phyloP scores from a whole-genome alignment of 306 rosid species.

The Trichosanthes cucumerina region DNA sequence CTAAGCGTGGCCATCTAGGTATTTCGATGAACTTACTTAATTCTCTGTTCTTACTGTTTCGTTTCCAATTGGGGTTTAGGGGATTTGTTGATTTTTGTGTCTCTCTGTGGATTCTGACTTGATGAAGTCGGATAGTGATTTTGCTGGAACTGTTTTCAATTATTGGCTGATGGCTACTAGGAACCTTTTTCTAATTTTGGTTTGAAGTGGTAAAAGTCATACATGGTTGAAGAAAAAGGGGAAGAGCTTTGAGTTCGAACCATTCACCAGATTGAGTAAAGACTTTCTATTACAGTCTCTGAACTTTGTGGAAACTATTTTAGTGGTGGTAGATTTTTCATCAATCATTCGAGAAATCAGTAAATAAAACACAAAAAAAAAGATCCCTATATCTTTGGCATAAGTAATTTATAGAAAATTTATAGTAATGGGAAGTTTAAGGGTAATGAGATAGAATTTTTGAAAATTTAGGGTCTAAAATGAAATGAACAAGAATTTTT shows the following conservation, averaged over 20 bases:
- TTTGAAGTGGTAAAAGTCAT: not conserved
- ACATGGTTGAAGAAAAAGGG: not conserved
- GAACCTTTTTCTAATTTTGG: not conserved
- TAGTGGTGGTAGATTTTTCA: not conserved
- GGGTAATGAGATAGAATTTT: not conserved
- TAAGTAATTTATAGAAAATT: not conserved
- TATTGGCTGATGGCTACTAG: not conserved
- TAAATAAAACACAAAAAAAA: not conserved
- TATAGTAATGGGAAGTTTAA: not conserved
- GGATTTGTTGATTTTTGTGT: not conserved
- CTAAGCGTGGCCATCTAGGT: conserved; percentile 83
- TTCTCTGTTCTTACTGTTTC: not conserved
- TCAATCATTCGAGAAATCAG: not conserved
- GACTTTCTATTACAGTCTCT: not conserved
- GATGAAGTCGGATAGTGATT: not conserved
- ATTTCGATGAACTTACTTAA: not conserved
- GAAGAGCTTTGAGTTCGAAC: not conserved
- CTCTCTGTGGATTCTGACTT: not conserved
- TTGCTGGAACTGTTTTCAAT: not conserved
- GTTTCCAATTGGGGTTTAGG: not conserved
- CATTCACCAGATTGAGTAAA: not conserved
- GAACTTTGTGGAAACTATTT: not conserved
- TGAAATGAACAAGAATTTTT: not conserved
- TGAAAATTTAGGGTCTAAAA: not conserved
- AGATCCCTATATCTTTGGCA: not conserved